Conservation (phyloP, 208 protist genomes). For the Naegleria lovaniensis region DNA sequence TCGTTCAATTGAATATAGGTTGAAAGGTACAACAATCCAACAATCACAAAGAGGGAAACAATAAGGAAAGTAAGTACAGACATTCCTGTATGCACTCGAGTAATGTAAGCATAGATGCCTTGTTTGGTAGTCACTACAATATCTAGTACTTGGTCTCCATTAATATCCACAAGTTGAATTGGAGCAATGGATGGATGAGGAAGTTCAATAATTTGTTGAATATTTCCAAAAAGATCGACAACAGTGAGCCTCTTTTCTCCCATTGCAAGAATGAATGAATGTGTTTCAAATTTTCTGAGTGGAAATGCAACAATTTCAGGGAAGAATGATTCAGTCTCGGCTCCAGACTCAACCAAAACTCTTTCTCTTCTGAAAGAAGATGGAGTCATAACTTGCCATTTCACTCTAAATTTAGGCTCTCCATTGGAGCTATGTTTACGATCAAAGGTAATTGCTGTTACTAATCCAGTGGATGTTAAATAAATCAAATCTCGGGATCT, state of each 20-base stretch:
- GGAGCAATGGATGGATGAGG: constrained; percentile 57
- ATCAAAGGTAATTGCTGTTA: neutral
- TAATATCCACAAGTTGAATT: constrained; percentile 67
- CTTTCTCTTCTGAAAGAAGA: neutral
- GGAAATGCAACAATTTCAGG: neutral
- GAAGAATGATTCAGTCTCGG: neutral
- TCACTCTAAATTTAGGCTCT: neutral
- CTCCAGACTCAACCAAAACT: neutral
- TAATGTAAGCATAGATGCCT: constrained; percentile 63
- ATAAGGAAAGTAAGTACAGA: neutral
- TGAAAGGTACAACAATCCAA: constrained; percentile 10
- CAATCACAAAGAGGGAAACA: neutral
- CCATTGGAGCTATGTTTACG: neutral
- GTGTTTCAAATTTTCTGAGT: constrained; percentile 48
- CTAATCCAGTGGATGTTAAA: neutral
- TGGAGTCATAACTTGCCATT: neutral
- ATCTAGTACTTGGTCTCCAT: constrained; percentile 73
- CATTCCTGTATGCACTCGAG: constrained; percentile 47
- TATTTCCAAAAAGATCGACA: constrained; percentile 57
- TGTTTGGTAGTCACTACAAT: constrained; percentile 62
- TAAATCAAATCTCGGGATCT: neutral
- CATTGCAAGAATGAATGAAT: constrained; percentile 70
- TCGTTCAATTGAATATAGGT: constrained; percentile 16
- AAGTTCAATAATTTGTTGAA: constrained; percentile 56
- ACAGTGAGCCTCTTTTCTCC: constrained; percentile 57